Conservation (phyloP, 768 basidiomycete genomes). For the Serendipita sp. region DNA sequence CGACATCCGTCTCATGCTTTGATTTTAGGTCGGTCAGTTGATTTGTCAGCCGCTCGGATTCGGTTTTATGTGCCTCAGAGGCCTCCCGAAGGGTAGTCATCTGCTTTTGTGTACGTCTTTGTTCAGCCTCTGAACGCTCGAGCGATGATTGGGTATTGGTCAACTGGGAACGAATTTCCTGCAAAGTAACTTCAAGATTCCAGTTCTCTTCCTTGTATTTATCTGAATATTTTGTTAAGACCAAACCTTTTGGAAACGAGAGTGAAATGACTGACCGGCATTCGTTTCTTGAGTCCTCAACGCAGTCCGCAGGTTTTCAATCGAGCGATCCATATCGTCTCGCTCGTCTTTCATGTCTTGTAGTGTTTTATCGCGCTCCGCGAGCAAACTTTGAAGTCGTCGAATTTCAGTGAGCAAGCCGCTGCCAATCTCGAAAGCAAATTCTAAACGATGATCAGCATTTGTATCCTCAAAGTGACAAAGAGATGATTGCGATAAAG, state of each 20-base stretch:
- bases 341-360: constrained; percentile 86
- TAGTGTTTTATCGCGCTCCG: constrained; percentile 83
- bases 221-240: constrained; percentile 29
- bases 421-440: constrained; percentile 95
- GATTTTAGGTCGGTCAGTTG: constrained; percentile 58
- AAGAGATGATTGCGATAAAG: neutral
- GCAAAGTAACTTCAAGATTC: constrained; percentile 89
- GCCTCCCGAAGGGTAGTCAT: constrained; percentile 59
- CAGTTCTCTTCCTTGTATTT: constrained; percentile 98
- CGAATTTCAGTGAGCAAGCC: constrained; percentile 82
- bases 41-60: constrained; percentile 52
- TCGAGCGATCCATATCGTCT: constrained; percentile 64
- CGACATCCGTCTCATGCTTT: constrained; percentile 91
- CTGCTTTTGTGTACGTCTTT: constrained; percentile 60
- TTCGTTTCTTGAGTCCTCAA: constrained; percentile 70
- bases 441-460: constrained; percentile 41
- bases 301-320: constrained; percentile 57
- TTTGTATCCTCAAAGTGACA: constrained; percentile 11
- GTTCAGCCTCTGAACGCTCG: constrained; percentile 64
- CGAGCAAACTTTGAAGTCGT: constrained; percentile 75
- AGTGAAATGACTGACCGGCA: constrained; percentile 37
- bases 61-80: constrained; percentile 74
- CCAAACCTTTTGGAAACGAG: constrained; percentile 1
- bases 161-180: constrained; percentile 65
- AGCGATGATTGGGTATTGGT: constrained; percentile 46